Percentiles rank a stretch among this genome's conserved stretches.
These are phyloP conservation scores for Chaetomidium leptoderma DNA, from an alignment of 495 filamentous ascomycete genomes.

Conservation along the genomic window DNA sequence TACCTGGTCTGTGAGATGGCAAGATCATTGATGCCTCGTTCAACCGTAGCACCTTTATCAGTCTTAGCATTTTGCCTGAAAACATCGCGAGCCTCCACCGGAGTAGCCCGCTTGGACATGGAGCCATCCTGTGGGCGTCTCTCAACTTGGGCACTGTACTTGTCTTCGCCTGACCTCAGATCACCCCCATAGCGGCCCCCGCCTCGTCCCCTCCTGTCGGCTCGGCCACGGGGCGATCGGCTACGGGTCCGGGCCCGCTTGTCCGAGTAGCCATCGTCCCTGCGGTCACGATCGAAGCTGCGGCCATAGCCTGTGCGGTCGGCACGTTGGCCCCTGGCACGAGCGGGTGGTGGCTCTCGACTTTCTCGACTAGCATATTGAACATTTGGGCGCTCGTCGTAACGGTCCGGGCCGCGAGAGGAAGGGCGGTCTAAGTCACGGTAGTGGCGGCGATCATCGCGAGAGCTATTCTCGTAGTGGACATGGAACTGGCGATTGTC, in stretches of 20 bases:
- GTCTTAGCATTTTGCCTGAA: constrained; percentile 63
- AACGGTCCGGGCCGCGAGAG: constrained; percentile 43
- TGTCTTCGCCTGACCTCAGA: constrained; percentile 25
- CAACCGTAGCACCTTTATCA: constrained; percentile 55
- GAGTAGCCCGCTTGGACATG: constrained; percentile 31
- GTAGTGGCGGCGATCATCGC: constrained; percentile 44
- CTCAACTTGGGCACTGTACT: constrained; percentile 43
- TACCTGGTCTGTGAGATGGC: constrained; percentile 28
- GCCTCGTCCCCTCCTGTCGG: constrained; percentile 42
- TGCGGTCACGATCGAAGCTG: constrained; percentile 20
- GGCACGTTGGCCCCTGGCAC: constrained; percentile 5
- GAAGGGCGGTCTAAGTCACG: constrained; percentile 64
- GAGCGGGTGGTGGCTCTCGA: constrained; percentile 23
- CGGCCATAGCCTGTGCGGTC: constrained; percentile 17
- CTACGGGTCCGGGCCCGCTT: constrained; percentile 67
- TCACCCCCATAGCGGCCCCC: constrained; percentile 24
- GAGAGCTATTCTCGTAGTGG: constrained; percentile 52
- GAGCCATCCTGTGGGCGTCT: constrained; percentile 36
- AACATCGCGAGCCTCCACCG: constrained; percentile 36
- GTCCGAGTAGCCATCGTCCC: constrained; percentile 43
- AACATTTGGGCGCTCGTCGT: constrained; percentile 48
- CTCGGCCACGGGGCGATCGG: constrained; percentile 54
- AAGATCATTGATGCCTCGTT: constrained; percentile 39
- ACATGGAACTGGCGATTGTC: constrained; percentile 57
- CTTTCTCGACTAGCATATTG: constrained; percentile 50